phyloP scores from a whole-genome alignment of 345 rosid genomes.

The Linum lewisii region DNA sequence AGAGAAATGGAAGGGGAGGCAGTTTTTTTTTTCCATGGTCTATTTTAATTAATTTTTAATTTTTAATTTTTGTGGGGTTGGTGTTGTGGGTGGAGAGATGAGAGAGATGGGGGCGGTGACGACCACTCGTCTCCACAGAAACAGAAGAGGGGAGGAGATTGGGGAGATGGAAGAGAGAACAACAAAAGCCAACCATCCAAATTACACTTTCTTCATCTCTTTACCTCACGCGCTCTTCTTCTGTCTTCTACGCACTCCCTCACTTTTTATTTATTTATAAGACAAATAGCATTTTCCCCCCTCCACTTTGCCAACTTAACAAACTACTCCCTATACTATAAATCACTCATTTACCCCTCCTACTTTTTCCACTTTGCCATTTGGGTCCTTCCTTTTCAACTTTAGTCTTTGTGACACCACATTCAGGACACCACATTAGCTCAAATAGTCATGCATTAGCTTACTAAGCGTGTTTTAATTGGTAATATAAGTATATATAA shows the following conservation, averaged over 20 bases:
- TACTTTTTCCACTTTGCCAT: too few relatives aligned
- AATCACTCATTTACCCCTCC: too few relatives aligned
- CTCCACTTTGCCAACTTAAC: too few relatives aligned
- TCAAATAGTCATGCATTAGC: too few relatives aligned
- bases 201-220: background rate
- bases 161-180: conserved; percentile 8
- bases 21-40: background rate
- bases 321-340: too few relatives aligned
- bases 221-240: background rate
- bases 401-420: too few relatives aligned
- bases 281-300: too few relatives aligned
- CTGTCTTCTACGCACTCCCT: background rate
- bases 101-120: conserved; percentile 29
- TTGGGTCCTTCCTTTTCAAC: too few relatives aligned
- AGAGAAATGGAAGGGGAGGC: background rate
- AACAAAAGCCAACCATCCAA: conserved; percentile 35
- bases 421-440: too few relatives aligned
- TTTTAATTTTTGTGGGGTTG: conserved; percentile 8
- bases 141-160: conserved; percentile 8
- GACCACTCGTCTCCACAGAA: conserved; percentile 60
- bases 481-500: too few relatives aligned
- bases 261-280: background rate
- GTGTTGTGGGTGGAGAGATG: conserved; percentile 13
- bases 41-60: background rate
- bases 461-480: too few relatives aligned